Base-by-base conservation (phyloP, 164 flowering plant species). In the Nymphaea colorata region DNA sequence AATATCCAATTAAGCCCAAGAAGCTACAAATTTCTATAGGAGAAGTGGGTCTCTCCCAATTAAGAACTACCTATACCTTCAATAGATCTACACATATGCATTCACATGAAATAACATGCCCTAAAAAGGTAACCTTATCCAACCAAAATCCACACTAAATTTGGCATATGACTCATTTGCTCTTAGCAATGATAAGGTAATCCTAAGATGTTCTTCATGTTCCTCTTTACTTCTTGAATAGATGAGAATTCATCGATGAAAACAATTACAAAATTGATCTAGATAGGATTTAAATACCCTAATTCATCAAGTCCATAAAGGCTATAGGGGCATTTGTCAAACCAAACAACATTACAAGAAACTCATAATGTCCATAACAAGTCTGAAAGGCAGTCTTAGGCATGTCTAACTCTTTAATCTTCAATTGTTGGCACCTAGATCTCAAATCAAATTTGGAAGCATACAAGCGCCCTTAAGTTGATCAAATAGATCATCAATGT, bases 271-370 rank as follows among this genome's bases (percentile, higher is more conserved):
- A 45, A 66, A 45, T 36, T 66, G 2, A 66, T 45, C 3, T 2
- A 44, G n/a, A 36, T 44, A 53, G 0, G 2, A 0, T 2, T 16
- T 14, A 47, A 44, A 66, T 17, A 53, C 41, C 6, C 36, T 18
- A 66, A 66, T 66, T 15, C 60, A 44, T 66, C 25, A 66, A 6
- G 15, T 64, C 42, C 59, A 66, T 66, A 17, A 66, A 66, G 44
- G 59, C 0, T 44, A 6, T 2, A 7, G 42, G 68, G 4, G 59
- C 41, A 18, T 66, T 66, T 3, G 41, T 66, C 2, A 15, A 45
- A 0, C 68, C 59, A 45, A 66, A 66, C 4, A 0, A 57, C 6
- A 45, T 66, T 11, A 66, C 59, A 3, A 66, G 11, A 66, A 44
- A 51, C 18, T 66, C 5, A 36, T 3, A 66, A 41, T 66, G 59